These are phyloP conservation scores for Phalaenopsis hybrid DNA, from an alignment of 116 monocot species.

Conservation along the genomic window DNA sequence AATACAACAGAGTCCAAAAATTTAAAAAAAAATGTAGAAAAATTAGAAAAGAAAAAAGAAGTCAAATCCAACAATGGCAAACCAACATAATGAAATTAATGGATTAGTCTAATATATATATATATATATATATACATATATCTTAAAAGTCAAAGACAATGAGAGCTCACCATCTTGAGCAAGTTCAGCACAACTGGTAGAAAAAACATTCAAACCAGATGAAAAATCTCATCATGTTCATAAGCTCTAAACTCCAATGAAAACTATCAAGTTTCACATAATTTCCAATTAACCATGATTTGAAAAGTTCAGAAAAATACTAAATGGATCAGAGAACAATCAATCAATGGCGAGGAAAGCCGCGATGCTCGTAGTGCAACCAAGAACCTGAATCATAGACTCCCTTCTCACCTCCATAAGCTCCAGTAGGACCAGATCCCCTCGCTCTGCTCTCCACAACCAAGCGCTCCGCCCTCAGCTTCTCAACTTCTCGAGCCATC, in stretches of 20 bases:
- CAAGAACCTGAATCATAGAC: slow-evolving; percentile 26
- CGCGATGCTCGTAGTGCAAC: slow-evolving; percentile 23
- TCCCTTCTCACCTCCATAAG: slow-evolving; percentile 18
- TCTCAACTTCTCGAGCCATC: slow-evolving; percentile 61
- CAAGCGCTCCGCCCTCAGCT: slow-evolving; percentile 37
- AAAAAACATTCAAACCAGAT: background rate
- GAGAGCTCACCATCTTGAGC: background rate
- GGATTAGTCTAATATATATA: too few species aligned
- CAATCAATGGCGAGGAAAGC: slow-evolving; percentile 26
- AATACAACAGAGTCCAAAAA: too few species aligned
- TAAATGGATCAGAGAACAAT: background rate
- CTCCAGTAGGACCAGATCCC: slow-evolving; percentile 17
- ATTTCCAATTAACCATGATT: background rate
- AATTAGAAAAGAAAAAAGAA: too few species aligned
- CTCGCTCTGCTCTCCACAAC: slow-evolving; percentile 21
- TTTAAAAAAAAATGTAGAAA: too few species aligned
- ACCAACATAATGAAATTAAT: too few species aligned
- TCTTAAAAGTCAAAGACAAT: too few species aligned
- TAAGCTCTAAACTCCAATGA: background rate
- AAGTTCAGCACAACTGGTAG: background rate
- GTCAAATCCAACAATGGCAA: too few species aligned
- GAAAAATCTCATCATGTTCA: background rate
- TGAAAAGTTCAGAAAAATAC: background rate
- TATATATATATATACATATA: too few species aligned
- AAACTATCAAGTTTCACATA: background rate